phyloP scores from a whole-genome alignment of 2,329 filamentous ascomycete genomes.

The Bipolaris gigantea region DNA sequence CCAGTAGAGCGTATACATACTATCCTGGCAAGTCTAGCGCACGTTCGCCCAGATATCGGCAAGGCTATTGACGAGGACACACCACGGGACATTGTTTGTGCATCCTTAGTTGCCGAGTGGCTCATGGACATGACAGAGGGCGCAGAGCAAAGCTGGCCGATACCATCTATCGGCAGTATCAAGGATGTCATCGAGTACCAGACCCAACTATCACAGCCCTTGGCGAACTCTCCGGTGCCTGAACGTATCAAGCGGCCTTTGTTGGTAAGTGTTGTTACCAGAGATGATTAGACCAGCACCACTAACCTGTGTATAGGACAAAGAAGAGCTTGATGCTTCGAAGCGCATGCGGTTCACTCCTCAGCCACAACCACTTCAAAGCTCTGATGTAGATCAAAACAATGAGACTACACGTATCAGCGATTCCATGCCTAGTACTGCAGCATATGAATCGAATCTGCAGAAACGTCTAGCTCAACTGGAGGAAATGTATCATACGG shows the following conservation, averaged over 20 bases:
- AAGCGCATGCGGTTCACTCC: constrained; percentile 43
- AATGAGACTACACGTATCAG: constrained; percentile 47
- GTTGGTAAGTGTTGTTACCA: constrained; percentile 16
- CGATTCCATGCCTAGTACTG: constrained; percentile 45
- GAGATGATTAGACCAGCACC: background rate
- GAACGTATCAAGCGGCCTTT: constrained; percentile 35
- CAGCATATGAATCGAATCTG: constrained; percentile 14
- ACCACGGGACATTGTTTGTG: constrained; percentile 27
- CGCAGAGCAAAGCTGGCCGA: constrained; percentile 26
- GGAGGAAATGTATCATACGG: constrained; percentile 8
- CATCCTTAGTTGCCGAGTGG: constrained; percentile 31
- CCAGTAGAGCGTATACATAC: constrained; percentile 36
- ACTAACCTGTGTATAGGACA: constrained; percentile 17
- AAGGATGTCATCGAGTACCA: constrained; percentile 35
- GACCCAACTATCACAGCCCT: constrained; percentile 28
- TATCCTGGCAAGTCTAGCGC: constrained; percentile 42
- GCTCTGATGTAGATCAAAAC: constrained; percentile 11
- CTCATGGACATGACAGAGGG: constrained; percentile 17
- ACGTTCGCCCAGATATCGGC: constrained; percentile 37
- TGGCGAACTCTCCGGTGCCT: constrained; percentile 20
- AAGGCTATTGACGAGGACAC: constrained; percentile 36
- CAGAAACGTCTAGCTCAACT: constrained; percentile 10
- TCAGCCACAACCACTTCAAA: constrained; percentile 20
- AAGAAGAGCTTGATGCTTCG: constrained; percentile 29
- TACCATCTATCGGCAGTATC: constrained; percentile 37